Evolutionary conservation across 495 filamentous ascomycete species (phyloP).

Genomic region (Aspergillus affinis): DNA sequence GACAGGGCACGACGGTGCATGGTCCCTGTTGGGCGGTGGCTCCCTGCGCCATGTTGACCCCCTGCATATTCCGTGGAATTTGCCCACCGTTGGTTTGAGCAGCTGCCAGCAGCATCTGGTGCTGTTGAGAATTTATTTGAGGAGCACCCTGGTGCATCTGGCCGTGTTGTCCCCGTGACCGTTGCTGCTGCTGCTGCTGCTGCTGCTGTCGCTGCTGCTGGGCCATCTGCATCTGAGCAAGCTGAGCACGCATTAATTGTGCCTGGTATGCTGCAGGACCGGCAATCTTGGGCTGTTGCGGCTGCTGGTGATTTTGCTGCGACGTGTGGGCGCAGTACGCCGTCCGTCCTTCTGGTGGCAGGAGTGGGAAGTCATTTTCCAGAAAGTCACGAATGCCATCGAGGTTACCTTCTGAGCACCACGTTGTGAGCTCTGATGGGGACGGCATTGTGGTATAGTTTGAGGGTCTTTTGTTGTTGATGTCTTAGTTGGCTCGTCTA

Average conservation of each 20-base stretch:
- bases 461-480: neutral
- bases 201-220: slow-evolving; percentile 41
- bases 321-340: neutral
- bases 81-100: slow-evolving; percentile 45
- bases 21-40: slow-evolving; percentile 11
- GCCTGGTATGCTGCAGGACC: slow-evolving; percentile 50
- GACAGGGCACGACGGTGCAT: neutral
- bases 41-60: slow-evolving; percentile 27
- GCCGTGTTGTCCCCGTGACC: slow-evolving; percentile 32
- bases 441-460: neutral
- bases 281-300: slow-evolving; percentile 35
- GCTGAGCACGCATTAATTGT: slow-evolving; percentile 43
- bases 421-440: neutral
- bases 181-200: slow-evolving; percentile 34
- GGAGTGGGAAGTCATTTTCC: neutral
- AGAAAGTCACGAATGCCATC: neutral
- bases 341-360: neutral
- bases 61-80: slow-evolving; percentile 34
- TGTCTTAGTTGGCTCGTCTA: neutral
- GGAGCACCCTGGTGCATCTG: slow-evolving; percentile 36
- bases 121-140: slow-evolving; percentile 39
- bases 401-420: neutral
- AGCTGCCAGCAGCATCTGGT: slow-evolving; percentile 43
- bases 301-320: slow-evolving; percentile 32
- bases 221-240: slow-evolving; percentile 41